Evolutionary conservation across 208 protist genomes (phyloP).

Genomic region (Trypanosoma grayi): DNA sequence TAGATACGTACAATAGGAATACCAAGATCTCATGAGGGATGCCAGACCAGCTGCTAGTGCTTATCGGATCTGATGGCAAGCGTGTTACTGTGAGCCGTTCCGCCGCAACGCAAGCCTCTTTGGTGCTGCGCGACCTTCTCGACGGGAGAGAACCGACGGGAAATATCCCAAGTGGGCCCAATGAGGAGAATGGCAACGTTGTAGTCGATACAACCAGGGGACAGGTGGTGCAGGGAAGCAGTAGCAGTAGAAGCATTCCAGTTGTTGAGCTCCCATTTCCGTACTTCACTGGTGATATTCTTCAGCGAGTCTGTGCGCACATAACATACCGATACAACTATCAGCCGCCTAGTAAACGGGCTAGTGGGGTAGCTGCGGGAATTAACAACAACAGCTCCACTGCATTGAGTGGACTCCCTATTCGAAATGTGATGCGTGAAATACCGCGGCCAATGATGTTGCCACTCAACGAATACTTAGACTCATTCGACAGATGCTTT

Average conservation of each 20-base stretch:
- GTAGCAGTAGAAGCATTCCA: neutral
- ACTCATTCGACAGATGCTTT: slow-evolving; percentile 55
- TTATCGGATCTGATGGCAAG: slow-evolving; percentile 67
- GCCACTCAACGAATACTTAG: slow-evolving; percentile 71
- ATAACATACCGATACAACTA: slow-evolving; percentile 68
- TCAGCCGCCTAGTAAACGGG: slow-evolving; percentile 4
- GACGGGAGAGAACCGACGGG: slow-evolving; percentile 46
- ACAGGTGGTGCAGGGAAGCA: neutral
- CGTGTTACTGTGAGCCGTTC: slow-evolving; percentile 53
- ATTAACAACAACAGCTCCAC: neutral
- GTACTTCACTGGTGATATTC: slow-evolving; percentile 59
- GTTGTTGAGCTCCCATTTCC: slow-evolving; percentile 68
- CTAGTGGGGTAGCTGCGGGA: neutral
- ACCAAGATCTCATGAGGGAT: slow-evolving; percentile 4
- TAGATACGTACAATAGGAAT: neutral
- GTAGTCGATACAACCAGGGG: neutral
- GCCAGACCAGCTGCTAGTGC: slow-evolving; percentile 47
- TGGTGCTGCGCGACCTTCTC: slow-evolving; percentile 72
- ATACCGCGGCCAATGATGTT: slow-evolving; percentile 78
- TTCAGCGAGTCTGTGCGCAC: slow-evolving; percentile 68
- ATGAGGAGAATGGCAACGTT: neutral
- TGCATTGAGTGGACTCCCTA: neutral
- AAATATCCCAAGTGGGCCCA: neutral
- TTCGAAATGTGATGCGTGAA: slow-evolving; percentile 35
- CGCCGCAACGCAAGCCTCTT: slow-evolving; percentile 72